A percentile compares a stretch with the other conserved stretches of the same genome.
phyloP scores from a whole-genome alignment of 495 filamentous ascomycete genomes.

The Chaetomidium leptoderma region DNA sequence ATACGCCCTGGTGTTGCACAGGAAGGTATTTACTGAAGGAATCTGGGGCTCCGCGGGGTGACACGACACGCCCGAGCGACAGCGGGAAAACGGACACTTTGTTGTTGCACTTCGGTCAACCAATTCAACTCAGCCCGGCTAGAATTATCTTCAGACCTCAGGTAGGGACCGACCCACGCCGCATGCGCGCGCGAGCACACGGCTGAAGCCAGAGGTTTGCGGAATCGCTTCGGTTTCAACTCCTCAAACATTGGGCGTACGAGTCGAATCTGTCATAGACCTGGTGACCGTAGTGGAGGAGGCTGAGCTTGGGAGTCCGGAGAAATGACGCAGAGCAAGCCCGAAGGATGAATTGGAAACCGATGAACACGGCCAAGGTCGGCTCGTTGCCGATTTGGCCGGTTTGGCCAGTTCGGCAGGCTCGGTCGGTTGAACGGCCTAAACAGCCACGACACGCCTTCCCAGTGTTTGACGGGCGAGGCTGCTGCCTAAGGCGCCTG shows the following conservation, averaged over 20 bases:
- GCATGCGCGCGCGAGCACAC: neutral
- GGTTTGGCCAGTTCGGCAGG: neutral
- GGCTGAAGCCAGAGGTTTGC: neutral
- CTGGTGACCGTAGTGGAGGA: neutral
- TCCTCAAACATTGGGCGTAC: neutral
- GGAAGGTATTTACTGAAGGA: neutral
- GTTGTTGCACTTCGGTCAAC: neutral
- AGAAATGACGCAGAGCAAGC: neutral
- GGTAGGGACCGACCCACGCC: too few species aligned
- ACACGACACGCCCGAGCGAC: neutral
- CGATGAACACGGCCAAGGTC: neutral
- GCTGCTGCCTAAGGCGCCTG: neutral
- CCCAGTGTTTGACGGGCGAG: neutral
- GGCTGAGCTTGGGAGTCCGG: neutral
- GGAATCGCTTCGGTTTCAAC: neutral
- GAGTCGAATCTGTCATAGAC: neutral
- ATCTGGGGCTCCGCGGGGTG: neutral
- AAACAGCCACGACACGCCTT: neutral
- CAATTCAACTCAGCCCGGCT: neutral
- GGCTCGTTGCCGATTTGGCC: neutral
- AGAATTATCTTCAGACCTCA: neutral
- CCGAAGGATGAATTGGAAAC: neutral
- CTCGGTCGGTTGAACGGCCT: too few species aligned
- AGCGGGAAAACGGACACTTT: neutral
- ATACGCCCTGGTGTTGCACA: neutral